phyloP scores from a whole-genome alignment of 2,329 filamentous ascomycete genomes.

The Trichoderma citrinoviride region DNA sequence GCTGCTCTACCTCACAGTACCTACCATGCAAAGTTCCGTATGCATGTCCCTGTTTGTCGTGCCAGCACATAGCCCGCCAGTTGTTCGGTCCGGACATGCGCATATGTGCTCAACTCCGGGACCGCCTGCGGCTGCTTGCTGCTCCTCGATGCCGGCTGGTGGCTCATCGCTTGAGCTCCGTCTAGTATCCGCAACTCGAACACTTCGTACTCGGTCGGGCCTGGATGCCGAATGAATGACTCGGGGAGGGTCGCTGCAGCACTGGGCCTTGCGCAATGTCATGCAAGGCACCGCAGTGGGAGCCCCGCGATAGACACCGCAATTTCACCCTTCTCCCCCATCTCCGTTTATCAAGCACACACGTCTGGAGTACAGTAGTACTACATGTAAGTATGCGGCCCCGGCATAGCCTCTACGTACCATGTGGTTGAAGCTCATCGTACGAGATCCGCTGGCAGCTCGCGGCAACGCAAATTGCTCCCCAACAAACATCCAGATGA shows the following conservation, averaged over 20 bases:
- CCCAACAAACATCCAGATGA: neutral
- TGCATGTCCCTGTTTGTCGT: neutral
- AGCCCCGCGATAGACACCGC: slow-evolving; percentile 12
- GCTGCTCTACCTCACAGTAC: too few species aligned
- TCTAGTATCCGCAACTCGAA: neutral
- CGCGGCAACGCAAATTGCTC: neutral
- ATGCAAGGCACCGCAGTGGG: slow-evolving; percentile 18
- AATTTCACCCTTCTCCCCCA: neutral
- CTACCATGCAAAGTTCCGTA: neutral
- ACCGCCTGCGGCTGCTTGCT: slow-evolving; percentile 4
- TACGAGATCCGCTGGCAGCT: slow-evolving; percentile 11
- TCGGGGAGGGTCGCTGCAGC: slow-evolving; percentile 4
- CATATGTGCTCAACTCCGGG: neutral
- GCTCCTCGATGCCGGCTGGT: neutral
- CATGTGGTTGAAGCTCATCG: neutral
- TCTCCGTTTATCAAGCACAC: too few species aligned
- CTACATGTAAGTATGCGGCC: neutral
- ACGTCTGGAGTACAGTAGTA: too few species aligned
- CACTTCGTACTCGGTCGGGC: neutral
- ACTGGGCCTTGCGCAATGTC: neutral
- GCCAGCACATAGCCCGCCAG: neutral
- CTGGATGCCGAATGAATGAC: slow-evolving; percentile 14
- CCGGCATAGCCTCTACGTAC: neutral
- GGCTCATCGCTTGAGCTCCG: too few species aligned
- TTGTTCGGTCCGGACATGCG: neutral